These are phyloP conservation scores for Lentinula detonsa DNA, from an alignment of 768 basidiomycete species.

Conservation along the genomic window DNA sequence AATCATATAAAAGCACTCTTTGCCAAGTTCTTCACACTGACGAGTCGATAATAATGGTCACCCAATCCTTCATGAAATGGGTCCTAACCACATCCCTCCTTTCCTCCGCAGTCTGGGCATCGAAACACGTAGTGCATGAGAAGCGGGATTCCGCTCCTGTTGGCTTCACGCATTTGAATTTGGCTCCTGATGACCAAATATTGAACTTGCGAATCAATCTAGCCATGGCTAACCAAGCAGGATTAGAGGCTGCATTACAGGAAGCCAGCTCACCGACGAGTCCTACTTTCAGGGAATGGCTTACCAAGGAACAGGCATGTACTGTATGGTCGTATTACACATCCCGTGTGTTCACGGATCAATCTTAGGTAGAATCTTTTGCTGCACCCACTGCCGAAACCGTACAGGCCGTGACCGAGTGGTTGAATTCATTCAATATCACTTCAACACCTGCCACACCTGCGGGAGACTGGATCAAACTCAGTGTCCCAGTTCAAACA, in stretches of 20 bases:
- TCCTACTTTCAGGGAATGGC: slow-evolving; percentile 22
- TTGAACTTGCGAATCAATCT: slow-evolving; percentile 28
- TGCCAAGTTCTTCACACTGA: background rate
- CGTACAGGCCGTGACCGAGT: slow-evolving; percentile 29
- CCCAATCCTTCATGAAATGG: background rate
- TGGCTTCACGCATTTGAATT: slow-evolving; percentile 16
- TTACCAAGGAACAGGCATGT: slow-evolving; percentile 25
- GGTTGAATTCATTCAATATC: slow-evolving; percentile 25
- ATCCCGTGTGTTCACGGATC: background rate
- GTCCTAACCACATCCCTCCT: background rate
- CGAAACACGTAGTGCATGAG: slow-evolving; percentile 14
- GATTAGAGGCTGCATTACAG: slow-evolving; percentile 24
- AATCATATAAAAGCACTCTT: background rate
- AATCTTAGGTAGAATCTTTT: slow-evolving; percentile 13
- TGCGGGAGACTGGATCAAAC: slow-evolving; percentile 29
- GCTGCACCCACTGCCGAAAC: slow-evolving; percentile 11
- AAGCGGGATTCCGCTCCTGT: slow-evolving; percentile 14
- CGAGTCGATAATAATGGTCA: slow-evolving; percentile 1
- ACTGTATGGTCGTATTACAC: background rate
- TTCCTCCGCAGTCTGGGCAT: background rate
- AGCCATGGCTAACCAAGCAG: slow-evolving; percentile 21
- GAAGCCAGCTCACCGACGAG: slow-evolving; percentile 24
- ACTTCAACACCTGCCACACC: slow-evolving; percentile 11
- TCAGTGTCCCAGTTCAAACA: slow-evolving; percentile 23
- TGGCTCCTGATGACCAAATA: slow-evolving; percentile 13